These are phyloP conservation scores for Pythium brachiatum DNA, from an alignment of 352 stramenopile genomes.

Conservation along the genomic window DNA sequence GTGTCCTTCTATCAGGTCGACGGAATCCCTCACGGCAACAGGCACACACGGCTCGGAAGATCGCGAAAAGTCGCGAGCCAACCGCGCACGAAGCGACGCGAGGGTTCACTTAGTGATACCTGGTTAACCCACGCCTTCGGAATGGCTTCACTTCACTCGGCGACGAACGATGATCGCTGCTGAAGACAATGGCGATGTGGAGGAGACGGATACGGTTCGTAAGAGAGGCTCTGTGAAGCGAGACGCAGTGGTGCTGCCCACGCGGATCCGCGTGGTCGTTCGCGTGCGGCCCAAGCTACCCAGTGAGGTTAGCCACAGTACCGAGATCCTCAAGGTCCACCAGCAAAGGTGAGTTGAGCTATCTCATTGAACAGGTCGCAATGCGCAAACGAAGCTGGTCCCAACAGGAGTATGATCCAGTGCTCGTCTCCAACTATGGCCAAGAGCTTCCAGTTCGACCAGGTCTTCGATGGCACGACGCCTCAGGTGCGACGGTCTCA, in stretches of 20 bases:
- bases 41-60: conserved; percentile 10
- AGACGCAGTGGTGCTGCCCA: conserved; percentile 6
- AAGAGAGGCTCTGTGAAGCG: not conserved
- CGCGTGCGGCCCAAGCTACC: conserved; percentile 41
- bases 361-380: too few species aligned
- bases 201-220: not conserved
- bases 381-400: not conserved
- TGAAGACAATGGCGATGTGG: conserved; percentile 12
- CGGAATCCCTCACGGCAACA: not conserved
- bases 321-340: conserved; percentile 34
- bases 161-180: not conserved
- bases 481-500: conserved; percentile 27
- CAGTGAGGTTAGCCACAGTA: conserved; percentile 36
- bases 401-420: conserved; percentile 28
- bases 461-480: conserved; percentile 40
- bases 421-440: conserved; percentile 21
- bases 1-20: not conserved
- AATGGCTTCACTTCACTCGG: conserved; percentile 8
- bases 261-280: conserved; percentile 51
- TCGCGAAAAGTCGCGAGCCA: conserved; percentile 47
- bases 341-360: conserved; percentile 17
- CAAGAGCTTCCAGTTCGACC: conserved; percentile 51
- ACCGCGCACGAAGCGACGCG: conserved; percentile 26
- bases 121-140: not conserved
- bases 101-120: conserved; percentile 11